A percentile compares a stretch with the other conserved stretches of the same genome.
Conservation (phyloP, 495 filamentous ascomycete species). For the Neurospora africana region DNA sequence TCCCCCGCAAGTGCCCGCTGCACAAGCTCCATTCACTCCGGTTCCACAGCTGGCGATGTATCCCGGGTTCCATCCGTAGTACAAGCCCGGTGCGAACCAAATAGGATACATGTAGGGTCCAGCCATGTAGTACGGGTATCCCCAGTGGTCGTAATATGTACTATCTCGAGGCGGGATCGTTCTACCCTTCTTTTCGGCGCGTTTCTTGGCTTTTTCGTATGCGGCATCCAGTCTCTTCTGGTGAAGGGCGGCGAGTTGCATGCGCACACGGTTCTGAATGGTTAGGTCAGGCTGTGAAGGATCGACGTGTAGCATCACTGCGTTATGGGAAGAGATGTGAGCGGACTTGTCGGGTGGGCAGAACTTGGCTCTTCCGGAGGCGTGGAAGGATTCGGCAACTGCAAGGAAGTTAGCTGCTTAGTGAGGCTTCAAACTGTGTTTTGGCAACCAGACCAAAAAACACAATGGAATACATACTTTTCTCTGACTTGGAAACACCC, state of each 20-base stretch:
- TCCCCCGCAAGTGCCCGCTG: constrained; percentile 21
- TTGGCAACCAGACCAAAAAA: background rate
- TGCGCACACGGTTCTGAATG: constrained; percentile 36
- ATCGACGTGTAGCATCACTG: constrained; percentile 25
- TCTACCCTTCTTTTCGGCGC: constrained; percentile 50
- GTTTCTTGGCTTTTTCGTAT: constrained; percentile 51
- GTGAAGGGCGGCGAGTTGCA: constrained; percentile 37
- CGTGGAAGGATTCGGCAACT: constrained; percentile 45
- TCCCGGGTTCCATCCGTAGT: constrained; percentile 30
- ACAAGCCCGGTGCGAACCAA: constrained; percentile 21
- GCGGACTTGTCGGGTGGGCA: constrained; percentile 48
- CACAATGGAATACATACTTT: constrained; percentile 16
- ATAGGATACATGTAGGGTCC: constrained; percentile 26
- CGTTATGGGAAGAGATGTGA: constrained; percentile 66
- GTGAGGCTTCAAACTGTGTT: constrained; percentile 6
- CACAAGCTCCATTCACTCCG: constrained; percentile 8
- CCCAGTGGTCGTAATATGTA: constrained; percentile 42
- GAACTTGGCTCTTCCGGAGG: constrained; percentile 41
- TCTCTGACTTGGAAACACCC: constrained; percentile 34
- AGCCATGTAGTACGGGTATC: constrained; percentile 37
- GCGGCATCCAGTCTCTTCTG: constrained; percentile 44
- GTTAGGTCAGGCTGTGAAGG: constrained; percentile 36
- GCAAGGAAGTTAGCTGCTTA: constrained; percentile 17
- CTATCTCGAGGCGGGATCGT: constrained; percentile 38
- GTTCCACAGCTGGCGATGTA: constrained; percentile 13